Conservation (phyloP, 1,284 basidiomycete species). For the Cutaneotrichosporon sp. region DNA sequence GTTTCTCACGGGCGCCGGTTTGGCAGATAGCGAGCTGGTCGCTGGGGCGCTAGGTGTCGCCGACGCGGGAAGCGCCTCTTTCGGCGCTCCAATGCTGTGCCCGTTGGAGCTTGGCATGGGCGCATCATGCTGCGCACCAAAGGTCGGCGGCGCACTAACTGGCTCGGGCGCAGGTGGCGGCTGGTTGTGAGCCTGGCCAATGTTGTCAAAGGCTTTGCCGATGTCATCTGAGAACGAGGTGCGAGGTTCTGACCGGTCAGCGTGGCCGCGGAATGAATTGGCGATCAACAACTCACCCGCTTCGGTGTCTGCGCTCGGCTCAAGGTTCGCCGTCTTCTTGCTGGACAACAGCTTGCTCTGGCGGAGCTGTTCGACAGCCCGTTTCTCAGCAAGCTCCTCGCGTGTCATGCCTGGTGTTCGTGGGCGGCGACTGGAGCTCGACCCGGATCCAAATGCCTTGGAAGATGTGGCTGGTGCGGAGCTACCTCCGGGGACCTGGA, state of each 20-base stretch:
- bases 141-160: neutral
- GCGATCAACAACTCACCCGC: neutral
- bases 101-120: neutral
- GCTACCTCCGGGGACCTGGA: too few species aligned
- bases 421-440: constrained; percentile 19
- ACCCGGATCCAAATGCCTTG: too few species aligned
- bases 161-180: neutral
- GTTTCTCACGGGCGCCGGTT: neutral
- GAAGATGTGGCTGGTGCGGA: too few species aligned
- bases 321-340: neutral
- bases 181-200: neutral
- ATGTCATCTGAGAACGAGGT: constrained; percentile 15
- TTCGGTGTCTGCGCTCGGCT: neutral
- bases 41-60: neutral
- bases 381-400: constrained; percentile 32
- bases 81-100: neutral
- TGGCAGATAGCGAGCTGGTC: neutral
- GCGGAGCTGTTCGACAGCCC: constrained; percentile 37
- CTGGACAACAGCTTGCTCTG: neutral
- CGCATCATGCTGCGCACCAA: neutral
- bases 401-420: constrained; percentile 37
- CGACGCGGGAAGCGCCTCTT: neutral
- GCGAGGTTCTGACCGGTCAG: neutral
- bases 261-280: too few species aligned
- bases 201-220: constrained; percentile 12